A percentile compares a stretch with the other conserved stretches of the same genome.
These are phyloP conservation scores for Penicillium polonicum DNA, from an alignment of 2,329 filamentous ascomycete species.

Conservation along the genomic window DNA sequence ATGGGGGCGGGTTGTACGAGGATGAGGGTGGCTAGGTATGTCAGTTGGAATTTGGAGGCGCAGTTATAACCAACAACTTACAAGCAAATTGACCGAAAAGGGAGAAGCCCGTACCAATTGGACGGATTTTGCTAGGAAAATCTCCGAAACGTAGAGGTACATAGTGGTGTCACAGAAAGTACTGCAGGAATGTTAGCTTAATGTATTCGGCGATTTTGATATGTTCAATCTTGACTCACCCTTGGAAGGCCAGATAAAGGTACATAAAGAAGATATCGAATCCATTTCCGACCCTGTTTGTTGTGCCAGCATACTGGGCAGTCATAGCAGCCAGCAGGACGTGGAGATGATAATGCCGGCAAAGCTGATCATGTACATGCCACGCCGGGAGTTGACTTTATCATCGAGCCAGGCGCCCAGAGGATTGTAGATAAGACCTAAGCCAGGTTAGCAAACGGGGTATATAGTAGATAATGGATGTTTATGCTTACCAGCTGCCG, in stretches of 20 bases:
- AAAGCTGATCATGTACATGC: constrained; percentile 46
- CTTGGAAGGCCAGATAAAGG: constrained; percentile 52
- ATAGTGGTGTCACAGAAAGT: constrained; percentile 50
- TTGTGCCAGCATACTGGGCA: constrained; percentile 40
- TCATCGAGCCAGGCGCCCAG: constrained; percentile 40
- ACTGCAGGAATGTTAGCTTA: constrained; percentile 24
- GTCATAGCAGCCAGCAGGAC: constrained; percentile 42
- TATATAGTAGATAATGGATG: not conserved
- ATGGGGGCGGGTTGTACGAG: constrained; percentile 49
- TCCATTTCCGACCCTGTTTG: constrained; percentile 42
- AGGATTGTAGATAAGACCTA: constrained; percentile 43
- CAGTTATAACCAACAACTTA: constrained; percentile 11
- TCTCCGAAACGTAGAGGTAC: constrained; percentile 49
- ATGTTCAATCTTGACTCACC: constrained; percentile 25
- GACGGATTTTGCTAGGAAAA: constrained; percentile 53
- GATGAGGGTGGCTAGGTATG: constrained; percentile 44
- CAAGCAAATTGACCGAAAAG: constrained; percentile 52
- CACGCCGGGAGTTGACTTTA: constrained; percentile 39
- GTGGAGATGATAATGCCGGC: constrained; percentile 43
- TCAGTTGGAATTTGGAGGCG: not conserved
- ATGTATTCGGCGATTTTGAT: not conserved
- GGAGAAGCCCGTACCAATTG: constrained; percentile 54
- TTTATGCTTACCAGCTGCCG: constrained; percentile 42
- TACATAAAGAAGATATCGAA: constrained; percentile 46
- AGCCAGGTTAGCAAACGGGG: constrained; percentile 11